Evolutionary conservation across 805 yeast genomes (phyloP).

Genomic region (Saturnispora serradocipensis): DNA sequence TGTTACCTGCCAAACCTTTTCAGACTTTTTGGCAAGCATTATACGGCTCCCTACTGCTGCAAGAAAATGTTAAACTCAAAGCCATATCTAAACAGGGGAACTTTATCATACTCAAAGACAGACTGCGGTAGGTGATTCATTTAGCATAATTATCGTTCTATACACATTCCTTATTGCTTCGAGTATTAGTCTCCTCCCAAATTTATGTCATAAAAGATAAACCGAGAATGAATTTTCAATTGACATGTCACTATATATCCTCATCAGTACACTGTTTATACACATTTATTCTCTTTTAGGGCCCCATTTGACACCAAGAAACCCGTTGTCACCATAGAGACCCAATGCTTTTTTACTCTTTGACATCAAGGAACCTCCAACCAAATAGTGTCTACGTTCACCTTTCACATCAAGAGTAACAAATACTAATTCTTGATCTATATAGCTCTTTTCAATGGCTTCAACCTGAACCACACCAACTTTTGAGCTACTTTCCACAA

Average conservation of each 20-base stretch:
- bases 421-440: constrained; percentile 60
- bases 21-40: too few species aligned
- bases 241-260: neutral
- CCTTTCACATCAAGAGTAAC: constrained; percentile 72
- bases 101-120: neutral
- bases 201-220: too few species aligned
- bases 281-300: constrained; percentile 38
- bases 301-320: constrained; percentile 83
- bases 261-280: neutral
- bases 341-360: constrained; percentile 15
- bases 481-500: constrained; percentile 60
- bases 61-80: too few species aligned
- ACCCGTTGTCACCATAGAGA: constrained; percentile 36
- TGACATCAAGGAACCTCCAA: constrained; percentile 46
- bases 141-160: too few species aligned
- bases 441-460: constrained; percentile 60
- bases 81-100: too few species aligned
- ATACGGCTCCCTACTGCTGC: neutral
- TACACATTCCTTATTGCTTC: too few species aligned
- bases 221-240: neutral
- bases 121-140: too few species aligned
- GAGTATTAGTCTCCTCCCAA: too few species aligned
- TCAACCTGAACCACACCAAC: constrained; percentile 73
- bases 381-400: constrained; percentile 54
- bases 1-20: too few species aligned